These are phyloP conservation scores for Cordyceps cicadae DNA, from an alignment of 2,329 filamentous ascomycete genomes.

Conservation along the genomic window DNA sequence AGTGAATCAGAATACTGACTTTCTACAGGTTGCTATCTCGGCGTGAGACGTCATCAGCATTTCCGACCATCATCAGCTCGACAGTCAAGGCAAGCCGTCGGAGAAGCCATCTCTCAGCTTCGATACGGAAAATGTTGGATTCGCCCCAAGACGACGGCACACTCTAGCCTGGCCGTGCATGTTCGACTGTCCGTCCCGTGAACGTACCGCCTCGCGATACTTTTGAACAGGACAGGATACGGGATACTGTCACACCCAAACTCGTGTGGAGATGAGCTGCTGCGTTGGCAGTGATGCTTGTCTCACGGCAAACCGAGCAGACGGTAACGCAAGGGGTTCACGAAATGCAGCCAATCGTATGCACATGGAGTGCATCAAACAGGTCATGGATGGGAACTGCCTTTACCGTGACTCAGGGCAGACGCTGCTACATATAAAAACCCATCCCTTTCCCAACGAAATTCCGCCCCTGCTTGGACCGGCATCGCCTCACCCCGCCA, in stretches of 20 bases:
- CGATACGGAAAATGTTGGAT: background rate
- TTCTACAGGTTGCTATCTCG: too few relatives aligned
- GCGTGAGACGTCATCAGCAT: too few relatives aligned
- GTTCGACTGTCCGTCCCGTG: background rate
- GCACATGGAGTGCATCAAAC: background rate
- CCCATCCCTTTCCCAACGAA: background rate
- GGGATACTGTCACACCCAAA: background rate
- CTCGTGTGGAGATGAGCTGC: background rate
- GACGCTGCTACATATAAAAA: background rate
- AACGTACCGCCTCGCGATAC: background rate
- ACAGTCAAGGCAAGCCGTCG: background rate
- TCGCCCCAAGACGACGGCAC: background rate
- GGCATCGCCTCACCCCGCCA: background rate
- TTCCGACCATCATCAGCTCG: too few relatives aligned
- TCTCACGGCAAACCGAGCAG: background rate
- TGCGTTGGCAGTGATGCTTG: background rate
- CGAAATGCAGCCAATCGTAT: background rate
- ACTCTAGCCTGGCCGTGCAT: background rate
- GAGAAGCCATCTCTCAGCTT: background rate
- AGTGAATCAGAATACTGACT: too few relatives aligned
- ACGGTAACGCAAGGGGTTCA: background rate
- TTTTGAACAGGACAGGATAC: background rate
- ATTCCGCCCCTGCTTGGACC: too few relatives aligned
- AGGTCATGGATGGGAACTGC: background rate
- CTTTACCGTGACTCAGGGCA: background rate